Percentiles rank a stretch among this genome's conserved stretches.
These are phyloP conservation scores for Malus hybrid DNA, from an alignment of 331 rosid species.

Conservation along the genomic window DNA sequence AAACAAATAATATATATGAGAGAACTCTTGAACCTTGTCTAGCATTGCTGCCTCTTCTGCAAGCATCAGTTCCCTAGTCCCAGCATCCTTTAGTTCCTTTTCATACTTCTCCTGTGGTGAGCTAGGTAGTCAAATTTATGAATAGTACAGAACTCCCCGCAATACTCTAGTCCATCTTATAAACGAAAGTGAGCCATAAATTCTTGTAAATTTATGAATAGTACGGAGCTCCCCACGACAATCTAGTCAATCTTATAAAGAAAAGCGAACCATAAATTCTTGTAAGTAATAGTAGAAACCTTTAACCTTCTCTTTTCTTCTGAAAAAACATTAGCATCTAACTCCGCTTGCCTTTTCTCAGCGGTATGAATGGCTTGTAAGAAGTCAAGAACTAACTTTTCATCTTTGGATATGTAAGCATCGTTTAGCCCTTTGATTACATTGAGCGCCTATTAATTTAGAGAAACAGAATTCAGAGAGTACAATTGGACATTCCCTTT, in stretches of 20 bases:
- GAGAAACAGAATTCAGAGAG: slow-evolving; percentile 15
- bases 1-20: slow-evolving; percentile 4
- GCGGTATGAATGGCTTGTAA: slow-evolving; percentile 87
- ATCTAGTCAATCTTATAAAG: background rate
- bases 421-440: slow-evolving; percentile 47
- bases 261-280: background rate
- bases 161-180: too few species aligned
- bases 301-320: slow-evolving; percentile 71
- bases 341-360: slow-evolving; percentile 74
- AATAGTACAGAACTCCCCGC: background rate
- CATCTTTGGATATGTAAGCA: slow-evolving; percentile 69
- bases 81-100: slow-evolving; percentile 81
- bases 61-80: slow-evolving; percentile 72
- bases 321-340: slow-evolving; percentile 53
- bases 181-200: background rate
- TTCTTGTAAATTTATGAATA: background rate
- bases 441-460: slow-evolving; percentile 41
- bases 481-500: background rate
- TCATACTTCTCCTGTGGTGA: slow-evolving; percentile 63
- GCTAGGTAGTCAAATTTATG: slow-evolving; percentile 7
- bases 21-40: slow-evolving; percentile 52
- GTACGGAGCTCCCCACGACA: slow-evolving; percentile 15
- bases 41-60: slow-evolving; percentile 91
- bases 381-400: slow-evolving; percentile 73
- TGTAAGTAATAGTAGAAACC: slow-evolving; percentile 33